Evolutionary conservation across 2,329 filamentous ascomycete genomes (phyloP).

Genomic region (Colletotrichum cordylinicola): DNA sequence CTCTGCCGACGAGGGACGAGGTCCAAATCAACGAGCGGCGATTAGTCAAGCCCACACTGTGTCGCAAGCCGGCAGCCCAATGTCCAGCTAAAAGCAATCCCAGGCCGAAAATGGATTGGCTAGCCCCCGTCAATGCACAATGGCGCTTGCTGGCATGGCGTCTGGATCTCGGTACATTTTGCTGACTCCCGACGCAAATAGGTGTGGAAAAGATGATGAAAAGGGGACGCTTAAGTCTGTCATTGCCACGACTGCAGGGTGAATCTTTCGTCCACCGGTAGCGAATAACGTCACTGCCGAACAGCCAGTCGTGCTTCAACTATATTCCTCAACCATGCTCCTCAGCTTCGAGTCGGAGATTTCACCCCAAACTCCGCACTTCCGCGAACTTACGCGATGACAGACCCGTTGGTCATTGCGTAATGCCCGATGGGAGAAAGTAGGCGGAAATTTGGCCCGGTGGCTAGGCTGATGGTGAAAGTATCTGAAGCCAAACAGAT

Average conservation of each 20-base stretch:
- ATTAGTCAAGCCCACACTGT: background rate
- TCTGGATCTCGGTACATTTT: background rate
- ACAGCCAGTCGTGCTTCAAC: background rate
- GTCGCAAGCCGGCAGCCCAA: background rate
- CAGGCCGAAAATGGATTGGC: background rate
- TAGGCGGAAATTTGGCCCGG: background rate
- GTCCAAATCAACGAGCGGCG: background rate
- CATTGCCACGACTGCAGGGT: background rate
- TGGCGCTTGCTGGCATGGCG: background rate
- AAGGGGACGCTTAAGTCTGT: background rate
- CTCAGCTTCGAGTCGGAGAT: background rate
- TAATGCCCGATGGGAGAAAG: background rate
- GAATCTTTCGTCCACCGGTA: background rate
- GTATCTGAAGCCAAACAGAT: background rate
- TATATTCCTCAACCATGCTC: background rate
- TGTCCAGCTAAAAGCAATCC: background rate
- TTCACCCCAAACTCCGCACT: background rate
- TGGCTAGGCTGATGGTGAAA: background rate
- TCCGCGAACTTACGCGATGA: slow-evolving; percentile 1
- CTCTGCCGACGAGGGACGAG: background rate
- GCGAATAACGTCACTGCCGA: background rate
- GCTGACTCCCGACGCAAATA: background rate
- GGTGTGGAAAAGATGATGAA: background rate
- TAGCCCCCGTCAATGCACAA: background rate
- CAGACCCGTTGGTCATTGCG: background rate